phyloP scores from a whole-genome alignment of 768 basidiomycete species.

The Clavaria fumosa region DNA sequence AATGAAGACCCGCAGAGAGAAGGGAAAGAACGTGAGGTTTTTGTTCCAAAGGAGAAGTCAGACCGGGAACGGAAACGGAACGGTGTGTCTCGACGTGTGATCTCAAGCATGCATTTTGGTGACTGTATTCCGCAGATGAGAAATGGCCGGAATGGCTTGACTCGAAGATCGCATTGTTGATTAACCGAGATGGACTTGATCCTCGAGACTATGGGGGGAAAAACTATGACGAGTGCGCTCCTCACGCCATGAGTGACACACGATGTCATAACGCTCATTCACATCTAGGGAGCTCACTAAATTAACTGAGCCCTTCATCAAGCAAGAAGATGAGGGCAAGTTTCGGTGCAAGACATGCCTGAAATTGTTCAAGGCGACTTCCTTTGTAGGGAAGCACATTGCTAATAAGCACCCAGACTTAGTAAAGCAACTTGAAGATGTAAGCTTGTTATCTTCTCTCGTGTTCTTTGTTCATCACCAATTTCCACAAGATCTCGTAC shows the following conservation, averaged over 20 bases:
- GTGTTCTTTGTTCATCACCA: conserved; percentile 6
- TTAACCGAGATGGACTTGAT: conserved; percentile 68
- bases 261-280: too few species aligned
- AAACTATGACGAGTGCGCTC: conserved; percentile 65
- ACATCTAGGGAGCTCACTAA: conserved; percentile 69
- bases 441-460: conserved; percentile 22
- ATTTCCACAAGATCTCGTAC: conserved; percentile 47
- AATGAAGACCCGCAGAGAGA: conserved; percentile 25
- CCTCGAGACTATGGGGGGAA: conserved; percentile 83
- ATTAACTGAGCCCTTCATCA: conserved; percentile 64
- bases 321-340: conserved; percentile 94
- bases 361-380: conserved; percentile 94
- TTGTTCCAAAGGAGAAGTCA: conserved; percentile 16
- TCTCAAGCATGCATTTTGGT: conserved; percentile 5
- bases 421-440: conserved; percentile 73
- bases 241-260: too few species aligned
- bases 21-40: conserved; percentile 19
- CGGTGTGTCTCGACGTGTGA: conserved; percentile 28
- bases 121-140: conserved; percentile 38
- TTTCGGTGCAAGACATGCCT: conserved; percentile 93
- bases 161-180: conserved; percentile 65
- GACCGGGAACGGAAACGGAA: conserved; percentile 40
- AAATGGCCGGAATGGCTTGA: conserved; percentile 87
- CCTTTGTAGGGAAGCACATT: conserved; percentile 97
- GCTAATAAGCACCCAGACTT: conserved; percentile 86